Conservation (phyloP, 345 rosid genomes). For the Stellera chamaejasme region DNA sequence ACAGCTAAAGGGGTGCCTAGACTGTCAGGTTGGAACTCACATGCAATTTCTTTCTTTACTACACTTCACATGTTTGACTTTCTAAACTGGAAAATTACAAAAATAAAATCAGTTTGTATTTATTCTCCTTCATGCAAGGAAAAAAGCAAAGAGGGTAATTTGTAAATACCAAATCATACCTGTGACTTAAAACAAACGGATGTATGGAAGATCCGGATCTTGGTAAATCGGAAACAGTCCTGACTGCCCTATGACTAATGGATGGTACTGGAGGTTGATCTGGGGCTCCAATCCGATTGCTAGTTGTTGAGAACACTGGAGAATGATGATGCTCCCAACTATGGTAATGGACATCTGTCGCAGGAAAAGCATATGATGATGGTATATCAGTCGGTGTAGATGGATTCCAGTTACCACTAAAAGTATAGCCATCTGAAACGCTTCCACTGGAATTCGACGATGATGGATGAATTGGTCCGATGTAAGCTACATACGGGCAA, state of each 20-base stretch:
- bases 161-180: conserved; percentile 29
- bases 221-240: conserved; percentile 25
- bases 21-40: no score
- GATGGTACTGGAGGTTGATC: conserved; percentile 38
- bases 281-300: conserved; percentile 26
- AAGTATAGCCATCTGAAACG: conserved; percentile 24
- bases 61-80: no score
- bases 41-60: no score
- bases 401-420: conserved; percentile 45
- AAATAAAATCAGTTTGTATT: neutral
- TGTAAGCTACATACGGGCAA: conserved; percentile 31
- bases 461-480: conserved; percentile 37
- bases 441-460: conserved; percentile 32
- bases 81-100: no score
- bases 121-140: neutral
- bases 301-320: conserved; percentile 30
- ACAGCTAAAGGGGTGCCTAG: no score
- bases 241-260: conserved; percentile 16
- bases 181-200: conserved; percentile 35
- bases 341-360: conserved; percentile 35
- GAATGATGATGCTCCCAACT: conserved; percentile 37
- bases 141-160: neutral
- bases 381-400: conserved; percentile 34
- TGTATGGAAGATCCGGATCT: conserved; percentile 31
- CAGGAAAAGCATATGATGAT: conserved; percentile 42